These are phyloP conservation scores for Didymella pomorum DNA, from an alignment of 2,329 filamentous ascomycete genomes.

Conservation along the genomic window DNA sequence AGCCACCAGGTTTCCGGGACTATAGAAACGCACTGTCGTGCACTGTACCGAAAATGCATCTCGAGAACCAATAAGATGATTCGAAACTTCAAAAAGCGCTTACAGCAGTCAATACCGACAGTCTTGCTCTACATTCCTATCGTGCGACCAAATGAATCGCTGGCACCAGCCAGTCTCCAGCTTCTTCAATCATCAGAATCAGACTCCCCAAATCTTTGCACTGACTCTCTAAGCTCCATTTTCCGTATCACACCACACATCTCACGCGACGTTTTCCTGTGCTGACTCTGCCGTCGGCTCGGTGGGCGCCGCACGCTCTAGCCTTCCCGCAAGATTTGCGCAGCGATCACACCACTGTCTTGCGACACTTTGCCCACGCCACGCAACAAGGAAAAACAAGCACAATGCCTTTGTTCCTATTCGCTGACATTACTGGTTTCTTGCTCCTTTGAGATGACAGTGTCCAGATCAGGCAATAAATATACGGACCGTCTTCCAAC, in stretches of 20 bases:
- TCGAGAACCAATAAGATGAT: background rate
- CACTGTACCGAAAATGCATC: background rate
- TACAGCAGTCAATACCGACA: conserved; percentile 1
- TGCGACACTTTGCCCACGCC: conserved; percentile 17
- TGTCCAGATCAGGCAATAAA: background rate
- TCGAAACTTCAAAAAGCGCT: background rate
- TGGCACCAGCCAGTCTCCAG: too few relatives aligned
- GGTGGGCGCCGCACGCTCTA: conserved; percentile 29
- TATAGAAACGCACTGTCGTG: background rate
- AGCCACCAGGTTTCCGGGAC: conserved; percentile 3
- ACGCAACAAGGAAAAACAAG: conserved; percentile 11
- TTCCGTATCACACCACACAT: conserved; percentile 13
- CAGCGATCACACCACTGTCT: conserved; percentile 39
- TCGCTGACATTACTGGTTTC: background rate
- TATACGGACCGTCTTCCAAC: background rate
- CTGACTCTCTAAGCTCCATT: too few relatives aligned
- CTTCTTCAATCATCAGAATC: too few relatives aligned
- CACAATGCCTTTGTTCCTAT: background rate
- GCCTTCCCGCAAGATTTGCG: conserved; percentile 8
- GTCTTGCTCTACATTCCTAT: background rate
- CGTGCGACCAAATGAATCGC: background rate
- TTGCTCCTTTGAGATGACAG: background rate
- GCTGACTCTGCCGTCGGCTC: conserved; percentile 31
- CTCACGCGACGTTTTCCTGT: conserved; percentile 16
- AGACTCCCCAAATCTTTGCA: too few relatives aligned